phyloP scores from a whole-genome alignment of 2,329 filamentous ascomycete species.

The Colletotrichum brevisporum region DNA sequence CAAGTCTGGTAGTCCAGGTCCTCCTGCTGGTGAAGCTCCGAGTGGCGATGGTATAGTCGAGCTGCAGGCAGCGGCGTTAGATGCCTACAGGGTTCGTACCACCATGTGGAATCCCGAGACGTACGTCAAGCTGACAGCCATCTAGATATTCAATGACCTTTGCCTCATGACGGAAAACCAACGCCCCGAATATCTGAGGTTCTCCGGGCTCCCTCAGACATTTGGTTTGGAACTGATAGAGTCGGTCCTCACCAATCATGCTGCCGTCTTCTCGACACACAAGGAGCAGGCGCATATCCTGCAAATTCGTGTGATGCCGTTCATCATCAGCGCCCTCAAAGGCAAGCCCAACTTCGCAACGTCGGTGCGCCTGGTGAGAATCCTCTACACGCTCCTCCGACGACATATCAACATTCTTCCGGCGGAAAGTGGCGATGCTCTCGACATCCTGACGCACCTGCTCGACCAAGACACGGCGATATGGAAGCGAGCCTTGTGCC shows the following conservation, averaged over 20 bases:
- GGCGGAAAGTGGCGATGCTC: constrained; percentile 84
- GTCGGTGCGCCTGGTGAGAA: constrained; percentile 84
- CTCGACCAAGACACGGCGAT: constrained; percentile 86
- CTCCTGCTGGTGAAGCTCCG: constrained; percentile 76
- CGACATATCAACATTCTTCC: constrained; percentile 82
- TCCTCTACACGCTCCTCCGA: constrained; percentile 85
- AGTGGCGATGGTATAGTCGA: constrained; percentile 74
- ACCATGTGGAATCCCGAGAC: too few relatives aligned
- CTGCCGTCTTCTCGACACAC: constrained; percentile 82
- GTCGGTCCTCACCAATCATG: constrained; percentile 88
- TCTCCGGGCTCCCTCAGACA: constrained; percentile 82
- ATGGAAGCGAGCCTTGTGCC: constrained; percentile 91
- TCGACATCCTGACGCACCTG: constrained; percentile 86
- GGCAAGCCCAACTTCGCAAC: constrained; percentile 85
- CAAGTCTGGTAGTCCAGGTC: constrained; percentile 65
- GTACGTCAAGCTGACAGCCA: constrained; percentile 24
- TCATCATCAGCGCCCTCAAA: constrained; percentile 83
- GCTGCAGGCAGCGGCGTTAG: constrained; percentile 82
- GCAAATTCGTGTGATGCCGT: constrained; percentile 83
- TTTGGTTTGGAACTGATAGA: constrained; percentile 94
- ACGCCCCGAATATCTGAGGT: constrained; percentile 84
- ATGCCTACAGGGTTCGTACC: constrained; percentile 79
- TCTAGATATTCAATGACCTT: constrained; percentile 86
- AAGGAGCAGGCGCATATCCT: constrained; percentile 86
- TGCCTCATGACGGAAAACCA: constrained; percentile 90